Evolutionary conservation across 2,329 filamentous ascomycete genomes (phyloP).

Genomic region (Aspergillus proliferans): DNA sequence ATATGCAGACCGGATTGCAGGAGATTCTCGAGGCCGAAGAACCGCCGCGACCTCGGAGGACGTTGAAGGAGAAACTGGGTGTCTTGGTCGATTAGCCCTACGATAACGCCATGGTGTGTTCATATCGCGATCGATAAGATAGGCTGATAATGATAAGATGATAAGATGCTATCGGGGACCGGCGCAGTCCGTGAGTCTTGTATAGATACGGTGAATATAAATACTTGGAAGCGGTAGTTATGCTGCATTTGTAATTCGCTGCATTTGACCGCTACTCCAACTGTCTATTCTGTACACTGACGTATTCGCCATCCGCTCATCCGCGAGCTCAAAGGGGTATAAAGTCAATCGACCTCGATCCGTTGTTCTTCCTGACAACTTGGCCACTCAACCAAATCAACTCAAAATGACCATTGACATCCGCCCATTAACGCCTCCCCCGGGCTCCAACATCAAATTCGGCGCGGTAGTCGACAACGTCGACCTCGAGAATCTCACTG

Average conservation of each 20-base stretch:
- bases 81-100: conserved; percentile 21
- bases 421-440: conserved; percentile 15
- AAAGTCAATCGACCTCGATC: too few relatives aligned
- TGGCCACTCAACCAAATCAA: not conserved
- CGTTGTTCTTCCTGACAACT: not conserved
- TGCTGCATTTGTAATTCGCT: too few relatives aligned
- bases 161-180: not conserved
- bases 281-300: too few relatives aligned
- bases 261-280: too few relatives aligned
- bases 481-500: conserved; percentile 57
- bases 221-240: too few relatives aligned
- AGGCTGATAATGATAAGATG: not conserved
- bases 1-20: conserved; percentile 49
- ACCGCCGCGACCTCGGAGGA: conserved; percentile 22
- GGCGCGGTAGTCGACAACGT: conserved; percentile 55
- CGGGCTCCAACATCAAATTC: conserved; percentile 47
- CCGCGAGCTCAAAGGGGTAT: too few relatives aligned
- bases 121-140: too few relatives aligned
- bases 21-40: conserved; percentile 45
- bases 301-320: too few relatives aligned
- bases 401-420: not conserved
- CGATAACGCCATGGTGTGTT: not conserved
- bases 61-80: conserved; percentile 28
- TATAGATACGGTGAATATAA: too few relatives aligned
- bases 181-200: not conserved